Percentiles rank a stretch among this genome's conserved stretches.
Evolutionary conservation across 805 yeast species (phyloP).

Genomic region (Henningerozyma blattae): DNA sequence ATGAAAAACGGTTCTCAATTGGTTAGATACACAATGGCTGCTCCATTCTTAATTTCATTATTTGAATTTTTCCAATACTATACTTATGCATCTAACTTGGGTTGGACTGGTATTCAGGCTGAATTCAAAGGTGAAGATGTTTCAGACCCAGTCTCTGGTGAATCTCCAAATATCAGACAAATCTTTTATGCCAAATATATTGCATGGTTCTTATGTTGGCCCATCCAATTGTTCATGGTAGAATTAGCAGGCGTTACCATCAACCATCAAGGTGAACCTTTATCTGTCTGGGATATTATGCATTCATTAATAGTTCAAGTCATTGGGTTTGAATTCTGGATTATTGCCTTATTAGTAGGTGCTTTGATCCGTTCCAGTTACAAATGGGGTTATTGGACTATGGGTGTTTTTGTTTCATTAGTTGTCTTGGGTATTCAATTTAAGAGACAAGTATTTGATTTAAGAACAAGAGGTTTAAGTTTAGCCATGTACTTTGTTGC

Average conservation of each 20-base stretch:
- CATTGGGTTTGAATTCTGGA: conserved; percentile 36
- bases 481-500: neutral
- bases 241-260: conserved; percentile 5
- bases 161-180: conserved; percentile 33
- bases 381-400: conserved; percentile 41
- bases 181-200: conserved; percentile 44
- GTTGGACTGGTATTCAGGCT: conserved; percentile 37
- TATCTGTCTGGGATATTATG: neutral
- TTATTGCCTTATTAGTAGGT: conserved; percentile 36
- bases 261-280: conserved; percentile 5
- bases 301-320: conserved; percentile 21
- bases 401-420: conserved; percentile 28
- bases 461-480: neutral
- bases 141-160: conserved; percentile 18
- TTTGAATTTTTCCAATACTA: conserved; percentile 33
- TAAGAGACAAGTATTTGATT: neutral
- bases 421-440: neutral
- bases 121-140: conserved; percentile 37
- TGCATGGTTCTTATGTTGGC: conserved; percentile 43
- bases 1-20: conserved; percentile 12
- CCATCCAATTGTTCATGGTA: conserved; percentile 3
- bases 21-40: conserved; percentile 29
- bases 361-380: conserved; percentile 33
- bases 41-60: conserved; percentile 24
- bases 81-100: conserved; percentile 49